Evolutionary conservation across 139 green algal genomes (phyloP).

Genomic region (Chlorella sp.): DNA sequence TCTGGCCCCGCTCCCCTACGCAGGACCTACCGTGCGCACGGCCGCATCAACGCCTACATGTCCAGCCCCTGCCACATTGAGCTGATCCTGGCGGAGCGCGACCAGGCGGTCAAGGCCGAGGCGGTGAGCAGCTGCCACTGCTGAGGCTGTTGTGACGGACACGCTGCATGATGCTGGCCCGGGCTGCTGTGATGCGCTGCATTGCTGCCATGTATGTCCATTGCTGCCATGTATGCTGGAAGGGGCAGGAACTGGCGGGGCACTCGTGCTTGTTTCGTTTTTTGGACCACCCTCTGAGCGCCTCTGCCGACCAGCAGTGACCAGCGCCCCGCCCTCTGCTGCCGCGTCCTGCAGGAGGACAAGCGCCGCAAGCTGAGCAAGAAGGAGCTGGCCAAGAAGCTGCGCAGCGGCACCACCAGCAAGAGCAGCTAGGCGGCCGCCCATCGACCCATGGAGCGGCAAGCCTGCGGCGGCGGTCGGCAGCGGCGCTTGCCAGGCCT

Average conservation of each 20-base stretch:
- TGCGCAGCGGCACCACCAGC: slow-evolving; percentile 72
- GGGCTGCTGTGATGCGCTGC: neutral
- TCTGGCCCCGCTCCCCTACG: no score
- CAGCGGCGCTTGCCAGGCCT: no score
- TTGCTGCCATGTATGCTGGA: no score
- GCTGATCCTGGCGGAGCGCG: slow-evolving; percentile 94
- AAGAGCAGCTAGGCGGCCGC: slow-evolving; percentile 58
- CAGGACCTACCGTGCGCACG: slow-evolving; percentile 97
- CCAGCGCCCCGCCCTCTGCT: neutral
- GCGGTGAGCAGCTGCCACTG: no score
- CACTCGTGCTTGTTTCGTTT: no score
- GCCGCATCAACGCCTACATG: slow-evolving; percentile 99
- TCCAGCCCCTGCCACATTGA: slow-evolving; percentile 97
- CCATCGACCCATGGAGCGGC: neutral
- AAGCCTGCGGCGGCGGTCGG: no score
- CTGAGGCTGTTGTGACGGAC: no score
- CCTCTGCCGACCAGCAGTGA: no score
- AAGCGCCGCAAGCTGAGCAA: slow-evolving; percentile 72
- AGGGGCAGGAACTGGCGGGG: no score
- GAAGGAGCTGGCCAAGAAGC: slow-evolving; percentile 69
- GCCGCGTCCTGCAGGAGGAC: slow-evolving; percentile 47
- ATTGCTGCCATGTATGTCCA: neutral
- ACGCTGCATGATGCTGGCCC: no score
- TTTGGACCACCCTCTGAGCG: no score
- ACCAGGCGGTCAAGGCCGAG: slow-evolving; percentile 76